Evolutionary conservation across 129 eudicot genomes (phyloP).

Genomic region (Flaveria trinervia): DNA sequence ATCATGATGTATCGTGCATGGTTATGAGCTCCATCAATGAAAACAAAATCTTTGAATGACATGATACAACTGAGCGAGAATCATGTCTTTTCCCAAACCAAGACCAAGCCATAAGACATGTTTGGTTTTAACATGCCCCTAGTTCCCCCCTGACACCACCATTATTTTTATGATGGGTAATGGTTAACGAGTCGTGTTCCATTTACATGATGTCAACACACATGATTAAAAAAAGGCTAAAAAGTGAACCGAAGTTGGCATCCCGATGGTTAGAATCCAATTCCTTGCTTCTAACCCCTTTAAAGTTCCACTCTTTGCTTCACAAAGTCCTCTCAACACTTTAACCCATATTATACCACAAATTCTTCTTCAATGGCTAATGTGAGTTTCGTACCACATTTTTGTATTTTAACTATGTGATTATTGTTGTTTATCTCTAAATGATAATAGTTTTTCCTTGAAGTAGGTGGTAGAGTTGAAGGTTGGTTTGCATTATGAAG

Average conservation of each 20-base stretch:
- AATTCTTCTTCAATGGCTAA: slow-evolving; percentile 33
- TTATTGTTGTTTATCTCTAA: slow-evolving; percentile 2
- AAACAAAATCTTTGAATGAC: too few species aligned
- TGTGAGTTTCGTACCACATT: slow-evolving; percentile 29
- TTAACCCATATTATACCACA: not conserved
- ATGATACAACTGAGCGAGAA: too few species aligned
- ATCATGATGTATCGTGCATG: too few species aligned
- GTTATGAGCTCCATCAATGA: too few species aligned
- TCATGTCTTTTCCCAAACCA: too few species aligned
- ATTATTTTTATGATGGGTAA: slow-evolving; percentile 7
- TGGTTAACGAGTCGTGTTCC: slow-evolving; percentile 10
- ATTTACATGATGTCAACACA: not conserved
- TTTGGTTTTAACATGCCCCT: not conserved
- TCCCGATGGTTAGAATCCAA: slow-evolving; percentile 35
- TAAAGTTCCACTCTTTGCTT: slow-evolving; percentile 22
- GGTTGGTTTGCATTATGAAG: slow-evolving; percentile 89
- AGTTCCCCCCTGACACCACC: not conserved
- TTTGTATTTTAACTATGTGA: slow-evolving; percentile 13
- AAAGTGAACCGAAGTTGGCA: slow-evolving; percentile 36
- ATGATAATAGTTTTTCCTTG: not conserved
- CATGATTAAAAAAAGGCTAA: not conserved
- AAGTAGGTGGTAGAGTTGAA: slow-evolving; percentile 80
- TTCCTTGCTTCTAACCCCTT: slow-evolving; percentile 34
- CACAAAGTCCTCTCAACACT: slow-evolving; percentile 32
- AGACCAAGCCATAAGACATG: too few species aligned